Evolutionary conservation across 805 yeast genomes (phyloP).

Genomic region (Barnettozyma vustinii): DNA sequence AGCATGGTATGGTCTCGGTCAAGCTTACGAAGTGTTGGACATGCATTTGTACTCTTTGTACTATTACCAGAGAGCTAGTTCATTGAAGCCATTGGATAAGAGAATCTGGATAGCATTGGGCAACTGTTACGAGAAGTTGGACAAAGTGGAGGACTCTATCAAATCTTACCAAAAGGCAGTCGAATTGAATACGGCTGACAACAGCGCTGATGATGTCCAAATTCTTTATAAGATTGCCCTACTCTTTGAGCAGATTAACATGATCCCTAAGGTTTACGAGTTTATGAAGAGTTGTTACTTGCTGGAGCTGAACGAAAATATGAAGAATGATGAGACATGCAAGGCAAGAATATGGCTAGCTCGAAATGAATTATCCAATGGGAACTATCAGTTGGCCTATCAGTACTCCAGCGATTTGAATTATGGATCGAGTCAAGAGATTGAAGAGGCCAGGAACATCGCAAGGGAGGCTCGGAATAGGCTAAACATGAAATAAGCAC

Average conservation of each 20-base stretch:
- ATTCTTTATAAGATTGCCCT: constrained; percentile 64
- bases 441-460: constrained; percentile 83
- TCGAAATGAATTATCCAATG: constrained; percentile 48
- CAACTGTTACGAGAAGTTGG: constrained; percentile 77
- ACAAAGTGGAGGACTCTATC: constrained; percentile 65
- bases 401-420: constrained; percentile 66
- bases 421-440: constrained; percentile 73
- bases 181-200: constrained; percentile 32
- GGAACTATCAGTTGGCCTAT: constrained; percentile 63
- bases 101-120: constrained; percentile 97
- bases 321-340: constrained; percentile 61
- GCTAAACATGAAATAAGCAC: constrained; percentile 27
- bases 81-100: constrained; percentile 81
- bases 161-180: constrained; percentile 79
- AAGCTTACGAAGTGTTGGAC: constrained; percentile 93
- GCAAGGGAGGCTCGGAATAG: constrained; percentile 71
- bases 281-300: constrained; percentile 45
- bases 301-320: constrained; percentile 57
- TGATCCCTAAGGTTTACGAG: constrained; percentile 25
- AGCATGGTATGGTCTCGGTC: constrained; percentile 98
- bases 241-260: constrained; percentile 53
- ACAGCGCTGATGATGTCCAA: constrained; percentile 49
- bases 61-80: constrained; percentile 87
- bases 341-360: constrained; percentile 89
- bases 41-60: constrained; percentile 91